Evolutionary conservation across 805 yeast species (phyloP).

Genomic region (Metschnikowia arizonensis): DNA sequence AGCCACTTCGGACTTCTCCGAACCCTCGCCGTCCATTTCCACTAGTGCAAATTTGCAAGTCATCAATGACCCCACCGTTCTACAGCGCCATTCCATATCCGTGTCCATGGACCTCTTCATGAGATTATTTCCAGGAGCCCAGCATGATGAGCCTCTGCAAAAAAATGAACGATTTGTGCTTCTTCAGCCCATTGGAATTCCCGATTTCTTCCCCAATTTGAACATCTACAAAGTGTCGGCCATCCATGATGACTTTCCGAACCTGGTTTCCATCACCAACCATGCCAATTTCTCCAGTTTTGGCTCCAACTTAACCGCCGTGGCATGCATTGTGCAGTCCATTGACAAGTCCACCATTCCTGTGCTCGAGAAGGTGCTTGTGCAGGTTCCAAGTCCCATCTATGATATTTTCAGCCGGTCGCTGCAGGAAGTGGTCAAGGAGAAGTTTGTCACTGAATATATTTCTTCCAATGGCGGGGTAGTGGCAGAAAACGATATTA

Average conservation of each 20-base stretch:
- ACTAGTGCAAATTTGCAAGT: slow-evolving; percentile 30
- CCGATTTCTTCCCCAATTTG: slow-evolving; percentile 32
- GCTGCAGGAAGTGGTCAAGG: slow-evolving; percentile 30
- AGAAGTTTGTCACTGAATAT: slow-evolving; percentile 28
- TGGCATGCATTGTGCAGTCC: slow-evolving; percentile 34
- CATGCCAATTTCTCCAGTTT: slow-evolving; percentile 30
- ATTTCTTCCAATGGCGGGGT: slow-evolving; percentile 23
- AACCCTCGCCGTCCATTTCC: slow-evolving; percentile 17
- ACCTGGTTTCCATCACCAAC: slow-evolving; percentile 39
- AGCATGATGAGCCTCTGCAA: slow-evolving; percentile 4
- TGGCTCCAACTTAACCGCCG: slow-evolving; percentile 41
- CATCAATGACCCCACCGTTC: slow-evolving; percentile 27
- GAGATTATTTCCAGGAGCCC: slow-evolving; percentile 28
- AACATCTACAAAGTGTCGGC: slow-evolving; percentile 34
- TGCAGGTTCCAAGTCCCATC: slow-evolving; percentile 44
- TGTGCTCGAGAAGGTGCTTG: slow-evolving; percentile 41
- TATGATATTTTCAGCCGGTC: slow-evolving; percentile 31
- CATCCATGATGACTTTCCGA: slow-evolving; percentile 25
- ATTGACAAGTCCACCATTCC: slow-evolving; percentile 33
- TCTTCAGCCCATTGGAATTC: slow-evolving; percentile 38
- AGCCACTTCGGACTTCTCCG: slow-evolving; percentile 2
- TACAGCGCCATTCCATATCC: slow-evolving; percentile 26
- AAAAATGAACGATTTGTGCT: slow-evolving; percentile 23
- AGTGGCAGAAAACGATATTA: slow-evolving; percentile 40
- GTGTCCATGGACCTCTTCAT: slow-evolving; percentile 33